Evolutionary conservation across 768 basidiomycete species (phyloP), one percentile per base, ranked within the genome.

Genomic region (Leccinellum luteum): DNA sequence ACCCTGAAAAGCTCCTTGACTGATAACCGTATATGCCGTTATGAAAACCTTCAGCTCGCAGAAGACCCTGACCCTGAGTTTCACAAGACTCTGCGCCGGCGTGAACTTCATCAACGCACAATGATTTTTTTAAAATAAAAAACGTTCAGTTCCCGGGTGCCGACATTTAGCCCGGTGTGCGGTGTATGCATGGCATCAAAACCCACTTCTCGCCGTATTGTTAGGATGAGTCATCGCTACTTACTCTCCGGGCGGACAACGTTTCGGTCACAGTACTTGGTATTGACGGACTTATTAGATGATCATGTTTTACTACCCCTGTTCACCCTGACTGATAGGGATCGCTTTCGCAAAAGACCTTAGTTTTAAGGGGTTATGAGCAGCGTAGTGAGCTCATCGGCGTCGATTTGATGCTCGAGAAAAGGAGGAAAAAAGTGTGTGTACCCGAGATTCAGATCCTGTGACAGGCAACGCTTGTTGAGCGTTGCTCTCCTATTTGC

Each of bases 41-140:
- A 56, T 63, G 58, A 56, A 64, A 51, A 19, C 58, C 51, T 43
- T 52, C 48, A 52, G 35, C 62, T 61, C 58, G 27, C 62, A 60
- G 57, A 17, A 45, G 15, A 64, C 62, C 62, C 63, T 56, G 63
- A 61, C 62, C 62, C 62, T 64, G 61, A 64, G 48, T 50, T 47
- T 53, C 51, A 52, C 44, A 49, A 57, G 23, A 21, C 8, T 27
- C 28, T n/a, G 45, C 10, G n/a, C n/a, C n/a, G n/a, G n/a, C n/a
- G 23, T 47, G 44, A 44, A 23, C 43, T 15, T 54, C 30, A 38
- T 13, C 55, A 28, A 34, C 31, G 19, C 38, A 21, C 51, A 51
- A 21, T n/a, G n/a, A 19, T 31, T 21, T 25, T 23, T 25, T 25
- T 30, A 7, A 28, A n/a, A 19, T 41, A 44, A 31, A 10, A 19